phyloP scores from a whole-genome alignment of 768 basidiomycete genomes.

The Hortiboletus flavorubellus region DNA sequence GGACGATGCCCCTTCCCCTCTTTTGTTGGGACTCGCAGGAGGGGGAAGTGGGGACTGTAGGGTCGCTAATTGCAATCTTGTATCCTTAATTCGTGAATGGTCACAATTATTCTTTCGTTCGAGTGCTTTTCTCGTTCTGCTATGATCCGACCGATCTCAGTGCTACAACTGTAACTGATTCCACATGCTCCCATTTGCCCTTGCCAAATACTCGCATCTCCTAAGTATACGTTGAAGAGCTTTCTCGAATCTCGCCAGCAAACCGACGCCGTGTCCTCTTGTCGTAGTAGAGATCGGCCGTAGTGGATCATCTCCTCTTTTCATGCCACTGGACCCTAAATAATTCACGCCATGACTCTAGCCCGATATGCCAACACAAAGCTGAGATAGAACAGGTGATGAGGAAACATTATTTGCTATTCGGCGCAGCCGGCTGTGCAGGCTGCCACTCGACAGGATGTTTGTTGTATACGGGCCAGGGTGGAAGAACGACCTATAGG shows the following conservation, averaged over 20 bases:
- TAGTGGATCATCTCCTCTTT: not conserved
- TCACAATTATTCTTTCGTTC: not conserved
- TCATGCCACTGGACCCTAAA: not conserved
- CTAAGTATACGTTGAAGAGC: not conserved
- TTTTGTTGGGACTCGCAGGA: slow-evolving; percentile 25
- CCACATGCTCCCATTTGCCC: too few species aligned
- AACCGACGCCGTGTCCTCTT: too few species aligned
- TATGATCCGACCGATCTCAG: too few species aligned
- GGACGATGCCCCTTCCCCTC: slow-evolving; percentile 17
- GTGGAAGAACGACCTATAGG: slow-evolving; percentile 56
- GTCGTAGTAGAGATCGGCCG: too few species aligned
- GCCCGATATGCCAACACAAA: not conserved
- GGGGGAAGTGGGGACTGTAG: slow-evolving; percentile 21
- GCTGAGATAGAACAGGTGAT: not conserved
- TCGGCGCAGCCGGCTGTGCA: slow-evolving; percentile 18
- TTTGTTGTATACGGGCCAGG: slow-evolving; percentile 52
- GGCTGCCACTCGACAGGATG: slow-evolving; percentile 24
- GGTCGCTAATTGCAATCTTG: slow-evolving; percentile 22
- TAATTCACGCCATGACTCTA: not conserved
- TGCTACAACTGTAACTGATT: too few species aligned
- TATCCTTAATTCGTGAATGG: slow-evolving; percentile 21
- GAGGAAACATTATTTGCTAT: slow-evolving; percentile 17
- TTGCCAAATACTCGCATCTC: not conserved
- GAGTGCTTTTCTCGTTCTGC: too few species aligned
- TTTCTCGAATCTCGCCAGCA: too few species aligned